These are phyloP conservation scores for Phytophthora pistaciae DNA, from an alignment of 352 stramenopile species.

Conservation along the genomic window DNA sequence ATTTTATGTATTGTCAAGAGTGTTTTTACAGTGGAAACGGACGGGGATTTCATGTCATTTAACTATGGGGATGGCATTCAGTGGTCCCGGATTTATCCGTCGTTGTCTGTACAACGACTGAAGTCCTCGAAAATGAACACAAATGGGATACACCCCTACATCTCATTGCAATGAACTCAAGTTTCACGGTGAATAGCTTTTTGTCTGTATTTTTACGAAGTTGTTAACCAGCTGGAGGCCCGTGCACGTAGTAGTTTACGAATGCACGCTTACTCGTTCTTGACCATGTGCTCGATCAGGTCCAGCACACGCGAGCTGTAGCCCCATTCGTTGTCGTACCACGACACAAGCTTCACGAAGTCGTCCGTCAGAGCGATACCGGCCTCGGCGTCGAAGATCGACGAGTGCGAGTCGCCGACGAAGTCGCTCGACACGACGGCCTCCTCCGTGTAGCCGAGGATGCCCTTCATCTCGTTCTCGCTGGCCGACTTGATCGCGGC, in stretches of 20 bases:
- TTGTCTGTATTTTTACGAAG: slow-evolving; percentile 92
- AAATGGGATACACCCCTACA: too few species aligned
- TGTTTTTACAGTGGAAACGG: too few species aligned
- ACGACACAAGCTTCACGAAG: slow-evolving; percentile 99
- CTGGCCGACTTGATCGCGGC: slow-evolving; percentile 95
- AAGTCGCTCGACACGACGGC: slow-evolving; percentile 85
- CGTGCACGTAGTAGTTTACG: not conserved
- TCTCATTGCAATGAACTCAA: not conserved
- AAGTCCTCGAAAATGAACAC: not conserved
- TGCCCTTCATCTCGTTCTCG: slow-evolving; percentile 96
- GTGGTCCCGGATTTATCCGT: too few species aligned
- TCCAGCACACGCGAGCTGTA: slow-evolving; percentile 98
- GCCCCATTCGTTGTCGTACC: slow-evolving; percentile 99
- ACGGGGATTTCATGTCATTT: too few species aligned
- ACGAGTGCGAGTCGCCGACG: slow-evolving; percentile 95
- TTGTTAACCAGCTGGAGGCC: not conserved
- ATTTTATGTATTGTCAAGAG: too few species aligned
- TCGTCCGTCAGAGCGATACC: slow-evolving; percentile 87
- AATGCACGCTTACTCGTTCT: slow-evolving; percentile 75
- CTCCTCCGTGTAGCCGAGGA: slow-evolving; percentile 95
- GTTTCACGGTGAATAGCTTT: slow-evolving; percentile 73
- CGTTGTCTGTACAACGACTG: too few species aligned
- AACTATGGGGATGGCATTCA: too few species aligned
- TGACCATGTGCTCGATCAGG: slow-evolving; percentile 97
- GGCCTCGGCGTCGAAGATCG: slow-evolving; percentile 44